Conservation (phyloP, 2,329 filamentous ascomycete genomes). For the Trichoderma sp. region DNA sequence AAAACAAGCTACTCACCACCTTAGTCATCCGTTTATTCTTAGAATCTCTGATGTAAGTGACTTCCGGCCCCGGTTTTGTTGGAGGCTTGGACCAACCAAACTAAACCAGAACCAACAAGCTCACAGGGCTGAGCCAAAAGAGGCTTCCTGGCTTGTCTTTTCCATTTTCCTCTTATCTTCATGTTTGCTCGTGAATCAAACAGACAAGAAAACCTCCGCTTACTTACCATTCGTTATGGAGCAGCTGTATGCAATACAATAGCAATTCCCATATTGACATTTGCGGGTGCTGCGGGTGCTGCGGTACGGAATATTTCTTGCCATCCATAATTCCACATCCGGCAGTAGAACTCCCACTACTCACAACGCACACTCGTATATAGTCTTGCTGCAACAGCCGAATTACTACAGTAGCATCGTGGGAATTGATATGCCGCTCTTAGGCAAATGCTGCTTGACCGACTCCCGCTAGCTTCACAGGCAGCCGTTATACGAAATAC, state of each 20-base stretch:
- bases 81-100: background rate
- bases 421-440: background rate
- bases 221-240: background rate
- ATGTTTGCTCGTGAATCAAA: background rate
- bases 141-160: background rate
- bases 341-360: background rate
- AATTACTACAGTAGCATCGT: background rate
- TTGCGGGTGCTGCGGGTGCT: constrained; percentile 1
- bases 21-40: constrained; percentile 19
- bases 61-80: background rate
- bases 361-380: background rate
- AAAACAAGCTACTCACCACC: background rate
- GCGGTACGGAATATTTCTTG: background rate
- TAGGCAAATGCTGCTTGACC: background rate
- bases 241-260: background rate
- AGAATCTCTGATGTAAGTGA: background rate
- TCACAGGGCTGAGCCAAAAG: background rate
- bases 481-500: background rate
- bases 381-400: no score
- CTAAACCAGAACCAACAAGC: background rate
- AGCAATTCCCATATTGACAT: background rate
- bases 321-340: background rate
- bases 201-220: background rate
- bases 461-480: background rate
- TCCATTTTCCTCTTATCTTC: background rate